Conservation (phyloP, 805 yeast genomes). For the Schizosaccharomyces japonicus region DNA sequence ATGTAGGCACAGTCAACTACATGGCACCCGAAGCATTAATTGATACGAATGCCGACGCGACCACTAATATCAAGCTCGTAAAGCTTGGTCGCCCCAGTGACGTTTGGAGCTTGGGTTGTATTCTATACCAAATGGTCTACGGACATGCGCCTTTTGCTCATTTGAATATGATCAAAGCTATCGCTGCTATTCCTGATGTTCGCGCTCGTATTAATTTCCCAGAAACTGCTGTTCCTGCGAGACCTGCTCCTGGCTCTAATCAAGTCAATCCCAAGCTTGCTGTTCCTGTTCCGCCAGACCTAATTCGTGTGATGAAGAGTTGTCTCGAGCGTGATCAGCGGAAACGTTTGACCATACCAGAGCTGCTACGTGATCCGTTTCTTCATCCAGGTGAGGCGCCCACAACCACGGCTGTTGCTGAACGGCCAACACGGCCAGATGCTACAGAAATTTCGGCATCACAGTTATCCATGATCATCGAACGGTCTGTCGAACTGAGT, state of each 20-base stretch:
- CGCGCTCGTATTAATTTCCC: constrained; percentile 49
- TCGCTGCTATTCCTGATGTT: constrained; percentile 70
- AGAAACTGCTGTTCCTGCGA: constrained; percentile 11
- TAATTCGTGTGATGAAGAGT: constrained; percentile 43
- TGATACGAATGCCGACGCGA: constrained; percentile 25
- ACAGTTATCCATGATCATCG: neutral
- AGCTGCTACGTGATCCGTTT: constrained; percentile 39
- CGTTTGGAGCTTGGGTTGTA: constrained; percentile 95
- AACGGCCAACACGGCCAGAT: neutral
- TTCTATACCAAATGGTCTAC: constrained; percentile 81
- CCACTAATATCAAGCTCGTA: constrained; percentile 19
- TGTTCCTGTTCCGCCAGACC: constrained; percentile 39
- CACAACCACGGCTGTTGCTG: neutral
- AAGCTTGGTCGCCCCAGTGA: constrained; percentile 88
- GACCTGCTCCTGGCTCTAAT: constrained; percentile 18
- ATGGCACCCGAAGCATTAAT: constrained; percentile 93
- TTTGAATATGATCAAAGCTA: constrained; percentile 50
- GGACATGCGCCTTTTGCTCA: constrained; percentile 78
- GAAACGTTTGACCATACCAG: constrained; percentile 36
- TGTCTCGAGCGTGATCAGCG: constrained; percentile 54
- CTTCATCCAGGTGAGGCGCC: constrained; percentile 29
- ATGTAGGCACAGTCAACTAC: constrained; percentile 86
- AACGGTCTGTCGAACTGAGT: neutral
- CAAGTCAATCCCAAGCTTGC: constrained; percentile 21
- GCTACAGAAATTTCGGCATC: constrained; percentile 1